Base-by-base conservation (phyloP, 306 rosid genomes). In the Carpinus viminea region DNA sequence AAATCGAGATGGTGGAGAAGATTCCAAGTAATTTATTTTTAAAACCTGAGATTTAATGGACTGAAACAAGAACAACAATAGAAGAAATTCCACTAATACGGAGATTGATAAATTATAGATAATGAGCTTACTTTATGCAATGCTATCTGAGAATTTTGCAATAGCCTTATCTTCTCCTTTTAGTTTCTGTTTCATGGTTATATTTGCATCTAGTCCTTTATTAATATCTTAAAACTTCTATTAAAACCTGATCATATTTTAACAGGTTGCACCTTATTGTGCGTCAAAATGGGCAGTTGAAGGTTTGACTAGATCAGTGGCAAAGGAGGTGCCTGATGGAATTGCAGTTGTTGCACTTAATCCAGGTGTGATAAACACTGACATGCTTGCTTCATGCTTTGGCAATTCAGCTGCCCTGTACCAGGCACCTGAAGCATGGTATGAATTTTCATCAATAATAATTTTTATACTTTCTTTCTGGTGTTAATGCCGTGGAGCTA, bases 211-310 rank as follows among this genome's bases (percentile, higher is more conserved):
- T 52, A 11, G 52, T 70, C 60, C 53, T 70, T 59, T 59, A 59
- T 9, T 31, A 15, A 15, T 26, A n/a, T 70, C 48, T 8, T 8
- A 10, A 11, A 69, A 24, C 55, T 47, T 36, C 45, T 34, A 6
- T 31, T 76, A 21, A 76, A 38, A 61, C 57, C 52, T 75, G n/a
- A 73, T 56, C 50, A 20, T 74, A 54, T 47, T 78, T 60, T 57
- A 4, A 74, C 74, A 90, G 85, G 93, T 91, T 43, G 92, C 98
- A 1, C 98, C 98, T 41, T 92, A 94, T 77, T 94, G 98, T 74
- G 97, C 97, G 4, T 92, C 98, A 11, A 94, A 94, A 79, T 94
- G 98, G 98, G 98, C 97, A 0, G 80, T 92, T 1, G 98, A 94
- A 84, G 98, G 98, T 16, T 34, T 92, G 72, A 91, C 89, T 4